Base-by-base conservation (phyloP, 176 grass and related monocot genomes). In the Poa annua region DNA sequence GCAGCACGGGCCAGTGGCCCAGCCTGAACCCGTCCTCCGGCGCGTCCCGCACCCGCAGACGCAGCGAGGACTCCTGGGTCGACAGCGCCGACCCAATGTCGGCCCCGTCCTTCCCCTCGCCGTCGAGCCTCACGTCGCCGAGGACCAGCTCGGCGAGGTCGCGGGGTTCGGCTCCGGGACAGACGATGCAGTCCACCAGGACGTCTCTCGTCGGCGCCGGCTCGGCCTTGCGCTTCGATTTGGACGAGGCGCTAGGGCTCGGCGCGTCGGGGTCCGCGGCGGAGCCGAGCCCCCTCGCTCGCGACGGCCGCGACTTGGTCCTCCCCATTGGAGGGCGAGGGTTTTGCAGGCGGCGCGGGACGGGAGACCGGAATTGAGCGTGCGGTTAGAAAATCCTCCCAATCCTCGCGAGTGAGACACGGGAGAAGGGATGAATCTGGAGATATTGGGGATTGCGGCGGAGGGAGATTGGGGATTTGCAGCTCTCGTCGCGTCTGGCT, bases 61-160 rank as follows among this genome's bases (percentile, higher is more conserved):
- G 92, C 79, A 98, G 41, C 4, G 82, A 29, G 29, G 10, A 74
- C 71, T 5, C 10, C 0, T 85, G 66, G 22, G 78, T 54, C 35
- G n/a, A n/a, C n/a, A 89, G 7, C 32, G 80, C 61, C 80, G 38
- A 5, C 44, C 2, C 66, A 11, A 77, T 41, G 81, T 88, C 67
- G 65, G 66, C 19, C 71, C 16, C 66, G 13, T 26, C 76, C 32
- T 34, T 54, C 14, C 42, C 83, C 51, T 79, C 84, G 67, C 85
- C 85, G 63, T 76, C 88, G 82, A 95, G 70, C 36, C 61, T 83
- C 71, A 90, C 86, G 56, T 83, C 86, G 56, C 82, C 69, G 76
- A 95, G 73, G 24, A 89, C 82, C 71, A 98, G 21, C 82, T 98
- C 96, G 66, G 88, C 90, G 71, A 98, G 36, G 84, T 98, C 96